A percentile compares a stretch with the other conserved stretches of the same genome.
These are phyloP conservation scores for Populus euphratica DNA, from an alignment of 345 rosid species.

Conservation along the genomic window DNA sequence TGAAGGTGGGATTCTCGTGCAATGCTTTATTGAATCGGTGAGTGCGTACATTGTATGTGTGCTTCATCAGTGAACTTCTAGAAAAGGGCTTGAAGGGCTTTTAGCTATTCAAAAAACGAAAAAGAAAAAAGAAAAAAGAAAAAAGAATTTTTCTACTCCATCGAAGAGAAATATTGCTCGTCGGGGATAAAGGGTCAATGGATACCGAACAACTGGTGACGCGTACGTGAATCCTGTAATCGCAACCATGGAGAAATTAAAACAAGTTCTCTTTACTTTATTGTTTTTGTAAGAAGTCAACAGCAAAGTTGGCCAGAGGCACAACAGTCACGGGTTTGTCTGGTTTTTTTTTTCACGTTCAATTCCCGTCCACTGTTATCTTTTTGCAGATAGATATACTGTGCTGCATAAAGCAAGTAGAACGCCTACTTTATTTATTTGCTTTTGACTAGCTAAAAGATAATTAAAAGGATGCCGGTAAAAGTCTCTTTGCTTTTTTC, in stretches of 20 bases:
- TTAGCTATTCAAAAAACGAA: too few relatives aligned
- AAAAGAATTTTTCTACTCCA: background rate
- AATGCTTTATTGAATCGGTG: background rate
- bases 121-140: too few relatives aligned
- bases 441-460: background rate
- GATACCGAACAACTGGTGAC: background rate
- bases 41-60: background rate
- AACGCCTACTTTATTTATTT: background rate
- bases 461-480: background rate
- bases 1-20: background rate
- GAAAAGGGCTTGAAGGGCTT: background rate
- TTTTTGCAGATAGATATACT: too few relatives aligned
- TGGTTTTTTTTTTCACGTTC: background rate
- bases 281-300: background rate
- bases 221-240: background rate
- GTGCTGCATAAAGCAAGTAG: too few relatives aligned
- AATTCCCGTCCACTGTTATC: background rate
- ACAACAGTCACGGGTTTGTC: background rate
- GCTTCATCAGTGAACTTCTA: background rate
- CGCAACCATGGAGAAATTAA: background rate
- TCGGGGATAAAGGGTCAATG: background rate
- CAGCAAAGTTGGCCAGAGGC: background rate
- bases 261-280: background rate
- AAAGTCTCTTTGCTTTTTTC: background rate
- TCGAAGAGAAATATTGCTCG: background rate